Conservation (phyloP, 371 early-diverging fungal species). For the Umbelopsis sp. region DNA sequence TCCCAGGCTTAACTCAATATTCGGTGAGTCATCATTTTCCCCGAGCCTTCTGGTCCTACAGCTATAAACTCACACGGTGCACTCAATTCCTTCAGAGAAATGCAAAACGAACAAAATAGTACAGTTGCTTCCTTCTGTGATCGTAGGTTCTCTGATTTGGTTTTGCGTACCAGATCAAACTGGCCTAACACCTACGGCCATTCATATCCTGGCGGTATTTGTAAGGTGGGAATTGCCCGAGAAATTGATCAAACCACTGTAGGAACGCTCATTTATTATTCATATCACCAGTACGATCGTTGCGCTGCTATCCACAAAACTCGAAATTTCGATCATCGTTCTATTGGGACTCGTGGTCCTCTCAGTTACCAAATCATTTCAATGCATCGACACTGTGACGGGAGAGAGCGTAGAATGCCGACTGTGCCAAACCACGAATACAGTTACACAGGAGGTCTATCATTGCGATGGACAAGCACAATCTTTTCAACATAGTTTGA, state of each 20-base stretch:
- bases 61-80: background rate
- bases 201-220: conserved; percentile 50
- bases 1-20: background rate
- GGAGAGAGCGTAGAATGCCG: conserved; percentile 57
- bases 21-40: background rate
- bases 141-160: conserved; percentile 43
- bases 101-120: conserved; percentile 9
- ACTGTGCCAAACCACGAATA: conserved; percentile 48
- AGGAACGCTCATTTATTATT: conserved; percentile 2
- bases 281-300: conserved; percentile 54
- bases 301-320: conserved; percentile 61
- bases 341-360: conserved; percentile 55
- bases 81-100: background rate
- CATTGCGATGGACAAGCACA: conserved; percentile 59
- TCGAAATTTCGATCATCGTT: conserved; percentile 61
- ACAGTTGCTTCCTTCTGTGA: conserved; percentile 34
- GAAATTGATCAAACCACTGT: background rate
- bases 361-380: conserved; percentile 61
- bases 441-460: conserved; percentile 33
- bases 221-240: conserved; percentile 33
- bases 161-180: conserved; percentile 40
- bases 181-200: conserved; percentile 48
- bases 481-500: conserved; percentile 57
- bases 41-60: background rate
- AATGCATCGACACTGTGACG: conserved; percentile 53